phyloP scores from a whole-genome alignment of 352 stramenopile genomes.

The Salisapilia sapeloensis region DNA sequence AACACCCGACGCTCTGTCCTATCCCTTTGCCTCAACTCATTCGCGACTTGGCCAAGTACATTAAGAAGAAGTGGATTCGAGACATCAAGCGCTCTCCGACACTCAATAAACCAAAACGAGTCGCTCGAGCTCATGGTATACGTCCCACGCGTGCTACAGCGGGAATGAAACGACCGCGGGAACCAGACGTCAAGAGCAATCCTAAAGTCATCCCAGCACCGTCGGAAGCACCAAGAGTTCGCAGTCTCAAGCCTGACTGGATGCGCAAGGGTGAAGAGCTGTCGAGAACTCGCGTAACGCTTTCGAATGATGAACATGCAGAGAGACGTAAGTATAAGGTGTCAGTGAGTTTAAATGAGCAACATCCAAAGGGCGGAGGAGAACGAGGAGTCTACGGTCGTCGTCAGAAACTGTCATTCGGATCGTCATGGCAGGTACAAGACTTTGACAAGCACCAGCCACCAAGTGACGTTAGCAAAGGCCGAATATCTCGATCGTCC shows the following conservation, averaged over 20 bases:
- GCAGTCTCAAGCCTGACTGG: conserved; percentile 55
- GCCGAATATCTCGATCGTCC: neutral
- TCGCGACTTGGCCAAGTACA: conserved; percentile 39
- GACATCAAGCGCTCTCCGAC: conserved; percentile 14
- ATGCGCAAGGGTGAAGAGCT: conserved; percentile 44
- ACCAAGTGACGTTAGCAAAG: conserved; percentile 7
- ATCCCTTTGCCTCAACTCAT: conserved; percentile 26
- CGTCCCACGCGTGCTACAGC: conserved; percentile 1
- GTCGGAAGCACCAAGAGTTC: too few species aligned
- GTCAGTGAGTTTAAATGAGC: conserved; percentile 8
- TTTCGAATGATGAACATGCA: conserved; percentile 23
- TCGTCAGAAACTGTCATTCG: conserved; percentile 34
- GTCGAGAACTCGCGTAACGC: conserved; percentile 39
- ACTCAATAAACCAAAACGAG: conserved; percentile 1
- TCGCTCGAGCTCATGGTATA: neutral
- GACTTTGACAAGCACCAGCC: conserved; percentile 28
- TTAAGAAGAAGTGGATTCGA: conserved; percentile 43
- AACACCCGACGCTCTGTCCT: conserved; percentile 18
- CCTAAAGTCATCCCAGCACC: too few species aligned
- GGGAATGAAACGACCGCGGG: neutral
- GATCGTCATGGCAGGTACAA: conserved; percentile 28
- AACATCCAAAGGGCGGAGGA: conserved; percentile 17
- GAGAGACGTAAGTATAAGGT: conserved; percentile 25
- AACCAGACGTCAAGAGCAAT: conserved; percentile 1
- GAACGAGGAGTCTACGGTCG: conserved; percentile 38